Evolutionary conservation across 306 rosid species (phyloP), one percentile per base, ranked within the genome.

Genomic region (Chamaecrista fasciculata): DNA sequence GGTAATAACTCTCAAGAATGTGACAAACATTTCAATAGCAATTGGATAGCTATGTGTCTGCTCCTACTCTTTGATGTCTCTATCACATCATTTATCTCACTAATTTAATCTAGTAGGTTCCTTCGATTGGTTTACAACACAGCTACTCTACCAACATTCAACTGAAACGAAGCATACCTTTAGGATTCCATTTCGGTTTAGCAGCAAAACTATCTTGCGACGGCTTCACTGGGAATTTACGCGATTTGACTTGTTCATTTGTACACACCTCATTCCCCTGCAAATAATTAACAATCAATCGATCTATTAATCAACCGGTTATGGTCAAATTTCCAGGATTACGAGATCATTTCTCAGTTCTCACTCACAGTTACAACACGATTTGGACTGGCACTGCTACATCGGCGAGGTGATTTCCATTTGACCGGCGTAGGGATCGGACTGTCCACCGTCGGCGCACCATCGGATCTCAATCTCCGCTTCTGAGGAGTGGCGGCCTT

Each of bases 1-100:
- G 96, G 93, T 86, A 81, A 87, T 93, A 51, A 79, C 88, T 79
- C 86, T 93, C 84, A 88, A 93, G 87, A 90, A 90, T 72, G 60
- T 86, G 78, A 86, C 91, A 18, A 90, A 88, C 67, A 86, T 88
- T 73, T 26, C 86, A 72, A 86, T 97, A 19, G 94, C 96, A 66
- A 23, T 86, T 26, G 97, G 96, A 37, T 96, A 93, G 75, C 56
- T 85, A 43, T 86, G 78, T 90, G 16, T 44, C 15, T 58, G 5
- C 1, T 20, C 24, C 56, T 11, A 56, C 21, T 28, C 21, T 28
- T 26, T 15, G 11, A 14, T 14, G 62, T 12, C 21, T 55, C 36
- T 25, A 34, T 25, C 39, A 29, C 19, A 26, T n/a, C n/a, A n/a
- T n/a, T n/a, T n/a, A n/a, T n/a, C n/a, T n/a, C n/a, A n/a, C n/a